Conservation (phyloP, 768 basidiomycete species). For the Fomitopsis serialis region DNA sequence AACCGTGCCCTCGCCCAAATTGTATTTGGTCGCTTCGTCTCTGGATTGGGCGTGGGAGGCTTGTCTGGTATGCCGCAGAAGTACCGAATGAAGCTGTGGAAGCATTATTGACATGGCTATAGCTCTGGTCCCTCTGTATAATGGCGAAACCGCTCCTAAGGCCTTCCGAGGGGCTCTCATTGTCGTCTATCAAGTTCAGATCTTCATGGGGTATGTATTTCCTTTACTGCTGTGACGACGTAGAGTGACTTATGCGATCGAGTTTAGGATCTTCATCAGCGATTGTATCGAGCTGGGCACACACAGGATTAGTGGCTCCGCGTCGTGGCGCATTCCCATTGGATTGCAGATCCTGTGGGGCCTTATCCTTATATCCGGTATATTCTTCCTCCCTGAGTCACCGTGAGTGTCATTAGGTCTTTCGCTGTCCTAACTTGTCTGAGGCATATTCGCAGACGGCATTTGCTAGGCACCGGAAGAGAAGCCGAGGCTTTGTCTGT, state of each 20-base stretch:
- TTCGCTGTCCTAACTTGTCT: not conserved
- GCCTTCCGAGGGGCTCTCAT: conserved; percentile 67
- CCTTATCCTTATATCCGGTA: conserved; percentile 56
- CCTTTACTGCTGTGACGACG: not conserved
- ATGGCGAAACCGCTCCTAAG: conserved; percentile 76
- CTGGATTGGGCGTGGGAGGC: conserved; percentile 75
- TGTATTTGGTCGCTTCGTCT: conserved; percentile 64
- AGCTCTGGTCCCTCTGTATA: conserved; percentile 45
- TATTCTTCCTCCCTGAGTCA: conserved; percentile 75
- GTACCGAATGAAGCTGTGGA: too few relatives aligned
- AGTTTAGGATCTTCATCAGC: conserved; percentile 56
- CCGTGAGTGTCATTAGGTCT: conserved; percentile 41
- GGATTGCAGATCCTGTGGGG: conserved; percentile 73
- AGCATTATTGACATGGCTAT: too few relatives aligned
- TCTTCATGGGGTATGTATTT: conserved; percentile 55
- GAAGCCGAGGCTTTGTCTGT: conserved; percentile 51
- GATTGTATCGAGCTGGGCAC: conserved; percentile 68
- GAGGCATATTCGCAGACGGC: conserved; percentile 39
- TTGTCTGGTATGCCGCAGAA: conserved; percentile 60
- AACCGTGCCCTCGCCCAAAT: conserved; percentile 56
- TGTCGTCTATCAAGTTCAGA: conserved; percentile 73
- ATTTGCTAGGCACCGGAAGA: conserved; percentile 54
- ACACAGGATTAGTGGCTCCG: conserved; percentile 47
- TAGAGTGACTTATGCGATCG: not conserved
- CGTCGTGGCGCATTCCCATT: conserved; percentile 72